These are phyloP conservation scores for Jamesozyma lodderae DNA, from an alignment of 805 yeast genomes.

Conservation along the genomic window DNA sequence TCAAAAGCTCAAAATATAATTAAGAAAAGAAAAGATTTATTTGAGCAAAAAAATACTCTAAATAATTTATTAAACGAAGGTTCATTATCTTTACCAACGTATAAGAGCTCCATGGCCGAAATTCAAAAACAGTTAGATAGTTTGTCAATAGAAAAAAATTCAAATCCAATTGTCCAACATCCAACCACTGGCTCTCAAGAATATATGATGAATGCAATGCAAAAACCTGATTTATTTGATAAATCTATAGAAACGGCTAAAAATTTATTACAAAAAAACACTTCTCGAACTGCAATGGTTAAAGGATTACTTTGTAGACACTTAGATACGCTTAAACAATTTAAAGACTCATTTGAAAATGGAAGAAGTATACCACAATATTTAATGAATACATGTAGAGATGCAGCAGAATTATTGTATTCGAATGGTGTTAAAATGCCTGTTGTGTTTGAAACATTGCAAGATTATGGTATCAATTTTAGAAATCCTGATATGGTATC, in stretches of 20 bases:
- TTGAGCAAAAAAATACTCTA: constrained; percentile 12
- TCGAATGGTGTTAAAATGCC: constrained; percentile 27
- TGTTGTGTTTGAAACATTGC: constrained; percentile 19
- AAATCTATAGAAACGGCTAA: constrained; percentile 19
- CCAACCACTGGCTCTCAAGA: not conserved
- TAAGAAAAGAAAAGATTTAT: constrained; percentile 12
- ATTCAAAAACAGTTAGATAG: constrained; percentile 12
- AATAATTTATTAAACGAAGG: constrained; percentile 11
- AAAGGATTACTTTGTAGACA: constrained; percentile 14
- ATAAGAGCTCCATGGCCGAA: constrained; percentile 5
- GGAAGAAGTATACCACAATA: constrained; percentile 8
- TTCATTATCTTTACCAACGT: constrained; percentile 7
- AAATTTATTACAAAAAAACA: constrained; percentile 11
- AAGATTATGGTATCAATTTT: constrained; percentile 22
- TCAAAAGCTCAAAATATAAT: constrained; percentile 7
- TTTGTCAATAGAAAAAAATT: constrained; percentile 3
- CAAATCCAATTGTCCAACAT: constrained; percentile 2
- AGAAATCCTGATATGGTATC: constrained; percentile 9
- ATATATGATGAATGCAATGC: no score
- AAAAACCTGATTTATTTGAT: constrained; percentile 8
- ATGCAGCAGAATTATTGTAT: constrained; percentile 20
- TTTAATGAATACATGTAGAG: constrained; percentile 11
- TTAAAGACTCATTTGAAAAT: constrained; percentile 13
- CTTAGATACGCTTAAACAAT: constrained; percentile 11
- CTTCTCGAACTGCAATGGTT: constrained; percentile 13